Evolutionary conservation across 345 rosid species (phyloP), one percentile per base, ranked within the genome.

Genomic region (Ceriops decandra): DNA sequence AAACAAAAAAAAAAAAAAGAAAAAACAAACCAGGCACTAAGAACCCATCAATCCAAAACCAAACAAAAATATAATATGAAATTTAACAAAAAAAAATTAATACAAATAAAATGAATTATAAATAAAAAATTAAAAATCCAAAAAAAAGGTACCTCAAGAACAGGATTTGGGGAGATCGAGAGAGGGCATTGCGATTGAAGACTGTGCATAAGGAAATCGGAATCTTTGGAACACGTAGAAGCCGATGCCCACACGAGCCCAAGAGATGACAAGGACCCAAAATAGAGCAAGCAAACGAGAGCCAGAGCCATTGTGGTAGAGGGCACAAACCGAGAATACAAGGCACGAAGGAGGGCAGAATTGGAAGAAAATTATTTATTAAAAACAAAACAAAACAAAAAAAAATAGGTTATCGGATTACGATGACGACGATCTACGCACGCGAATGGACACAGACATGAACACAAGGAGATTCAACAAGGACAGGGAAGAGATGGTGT

Each of bases 111-210:
- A 49, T 24, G 21, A 61, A 1, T 9, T 5, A 69, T 24, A 24
- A 24, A 22, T 19, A 19, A 24, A 52, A 33, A 7, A 1, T 60
- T 4, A 4, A 20, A 3, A 2, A 15, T 28, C 0, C 21, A 53
- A 59, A 47, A 24, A 27, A 10, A 70, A 46, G 69, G 73, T 59
- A 90, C 97, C 92, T 89, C 71, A 38, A 85, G 58, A 71, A 89
- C 86, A 62, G 84, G 92, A 24, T 42, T 78, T 7, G 90, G 86
- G 30, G 84, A 75, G 74, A 84, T 78, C 82, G 85, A 80, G 19
- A 60, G 74, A 70, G 84, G 82, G 69, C 97, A 93, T 77, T 74
- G 90, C 22, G 73, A 70, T 57, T 71, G 77, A 65, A 93, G 82
- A 68, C 66, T 69, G 69, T 28, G 71, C 19, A 79, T 57, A 75